Base-by-base conservation (phyloP, 2,329 filamentous ascomycete species). In the Alternaria metachromatica region DNA sequence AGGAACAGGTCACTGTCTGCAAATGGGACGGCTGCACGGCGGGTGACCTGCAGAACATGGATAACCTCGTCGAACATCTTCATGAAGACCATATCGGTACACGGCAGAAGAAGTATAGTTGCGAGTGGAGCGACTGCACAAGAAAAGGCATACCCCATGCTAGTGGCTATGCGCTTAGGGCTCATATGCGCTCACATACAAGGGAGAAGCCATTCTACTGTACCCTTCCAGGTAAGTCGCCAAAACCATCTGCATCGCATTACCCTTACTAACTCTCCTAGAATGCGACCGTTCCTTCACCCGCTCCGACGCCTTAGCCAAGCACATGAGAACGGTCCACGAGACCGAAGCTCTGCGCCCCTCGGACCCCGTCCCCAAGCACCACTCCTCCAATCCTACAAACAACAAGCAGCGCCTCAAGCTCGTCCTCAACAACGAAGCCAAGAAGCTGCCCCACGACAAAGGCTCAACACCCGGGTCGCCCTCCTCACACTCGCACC, bases 181-280 rank as follows among this genome's bases (percentile, higher is more conserved):
- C 96, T 10, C 96, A 99, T 77, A 97, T 99, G 94, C 87, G 96
- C 72, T 97, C 94, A 78, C 96, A 99, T 80, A 99, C 96, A 2
- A 88, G 96, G 76, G 96, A 99, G 85, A 99, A 99, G 83, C 96
- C 96, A 0, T 98, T 98, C 78, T 97, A 97, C 82, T 99, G 96
- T 81, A 92, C 94, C 28, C 82, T 99, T 44, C 96, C 96, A 61
- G 95, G 94, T 97, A 86, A 67, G 86, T 71, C n/a, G 13, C 13
- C 3, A n/a, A 0, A 6, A n/a, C 2, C 5, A 55, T 3, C 13
- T 41, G 18, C 11, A 45, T 12, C 5, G 1, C 2, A 8, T 15
- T 21, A 21, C 12, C 13, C 13, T 25, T 44, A 13, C 55, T 58
- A 56, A 63, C 9, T 15, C 6, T 12, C 5, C 12, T 73, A 97